Percentiles rank a stretch among this genome's conserved stretches.
Evolutionary conservation across 371 early-diverging fungal species (phyloP).

Genomic region (Lichtheimia corymbifera): DNA sequence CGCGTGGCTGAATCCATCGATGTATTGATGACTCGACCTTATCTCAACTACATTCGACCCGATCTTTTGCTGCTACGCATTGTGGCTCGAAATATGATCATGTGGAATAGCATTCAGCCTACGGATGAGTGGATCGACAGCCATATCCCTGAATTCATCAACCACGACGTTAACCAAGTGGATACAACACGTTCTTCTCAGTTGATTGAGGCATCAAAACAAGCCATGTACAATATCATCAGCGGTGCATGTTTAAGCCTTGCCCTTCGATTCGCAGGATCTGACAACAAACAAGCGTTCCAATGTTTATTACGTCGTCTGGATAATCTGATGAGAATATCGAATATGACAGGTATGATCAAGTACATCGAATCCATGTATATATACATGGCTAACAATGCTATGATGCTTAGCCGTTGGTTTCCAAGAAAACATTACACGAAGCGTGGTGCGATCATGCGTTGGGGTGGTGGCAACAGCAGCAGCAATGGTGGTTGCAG

Average conservation of each 20-base stretch:
- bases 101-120: constrained; percentile 68
- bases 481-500: constrained; percentile 79
- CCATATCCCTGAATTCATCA: constrained; percentile 67
- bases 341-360: constrained; percentile 36
- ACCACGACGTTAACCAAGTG: neutral
- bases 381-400: too few relatives aligned
- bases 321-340: constrained; percentile 50
- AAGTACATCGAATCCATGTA: too few relatives aligned
- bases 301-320: constrained; percentile 48
- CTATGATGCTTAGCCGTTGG: constrained; percentile 27
- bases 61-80: constrained; percentile 72
- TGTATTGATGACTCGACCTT: constrained; percentile 51
- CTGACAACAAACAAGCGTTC: constrained; percentile 59
- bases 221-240: constrained; percentile 65
- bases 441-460: constrained; percentile 54
- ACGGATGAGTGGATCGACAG: constrained; percentile 66
- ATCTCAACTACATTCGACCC: constrained; percentile 71
- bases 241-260: constrained; percentile 82
- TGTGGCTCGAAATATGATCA: constrained; percentile 66
- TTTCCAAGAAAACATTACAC: constrained; percentile 62
- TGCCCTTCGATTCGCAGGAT: constrained; percentile 82
- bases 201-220: constrained; percentile 37
- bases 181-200: constrained; percentile 25
- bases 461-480: constrained; percentile 68
- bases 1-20: constrained; percentile 64